Evolutionary conservation across 2,329 filamentous ascomycete species (phyloP), one percentile per base, ranked within the genome.

Genomic region (Colletotrichum shisoi): DNA sequence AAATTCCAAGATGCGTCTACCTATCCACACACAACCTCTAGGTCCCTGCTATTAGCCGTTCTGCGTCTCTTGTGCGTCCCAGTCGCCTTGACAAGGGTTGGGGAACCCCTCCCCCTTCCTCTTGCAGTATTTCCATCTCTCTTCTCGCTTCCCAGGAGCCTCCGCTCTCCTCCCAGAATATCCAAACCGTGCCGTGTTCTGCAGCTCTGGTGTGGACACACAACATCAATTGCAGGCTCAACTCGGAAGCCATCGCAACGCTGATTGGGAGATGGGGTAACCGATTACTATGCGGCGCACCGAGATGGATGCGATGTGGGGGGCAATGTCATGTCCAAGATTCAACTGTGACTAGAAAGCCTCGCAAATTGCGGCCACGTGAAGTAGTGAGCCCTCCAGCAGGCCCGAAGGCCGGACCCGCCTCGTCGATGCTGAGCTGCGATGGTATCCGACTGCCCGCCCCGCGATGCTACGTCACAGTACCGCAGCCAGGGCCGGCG

Each of bases 1-100:
- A 60, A 65, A 57, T 45, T 68, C 66, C 57, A 56, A 68, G 65
- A 65, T 58, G 53, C 64, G 58, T 63, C 63, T 62, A 45, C 58
- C 63, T 56, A 46, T 67, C 46, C 37, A 53, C 46, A 46, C 37
- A 53, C 46, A 46, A 27, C 63, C 53, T 45, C 42, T 37, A 34
- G 27, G 7, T 31, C 27, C 27, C 27, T 31, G 42, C 60, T 42
- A 46, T 40, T 52, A 63, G 17, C 9, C 39, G 21, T 34, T 53
- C 45, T 60, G 39, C 45, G 24, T 52, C 27, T 56, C 46, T n/a
- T 48, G 13, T 48, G 45, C 27, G 34, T 63, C 51, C 51, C 27
- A 58, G 48, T 44, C 46, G 53, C 46, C 45, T 58, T 46, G 27
- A 37, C 34, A 34, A 63, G 27, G 27, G 27, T 5, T 31, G 27